Evolutionary conservation across 2,329 filamentous ascomycete genomes (phyloP), one percentile per base, ranked within the genome.

Genomic region (Gremmenia infestans): DNA sequence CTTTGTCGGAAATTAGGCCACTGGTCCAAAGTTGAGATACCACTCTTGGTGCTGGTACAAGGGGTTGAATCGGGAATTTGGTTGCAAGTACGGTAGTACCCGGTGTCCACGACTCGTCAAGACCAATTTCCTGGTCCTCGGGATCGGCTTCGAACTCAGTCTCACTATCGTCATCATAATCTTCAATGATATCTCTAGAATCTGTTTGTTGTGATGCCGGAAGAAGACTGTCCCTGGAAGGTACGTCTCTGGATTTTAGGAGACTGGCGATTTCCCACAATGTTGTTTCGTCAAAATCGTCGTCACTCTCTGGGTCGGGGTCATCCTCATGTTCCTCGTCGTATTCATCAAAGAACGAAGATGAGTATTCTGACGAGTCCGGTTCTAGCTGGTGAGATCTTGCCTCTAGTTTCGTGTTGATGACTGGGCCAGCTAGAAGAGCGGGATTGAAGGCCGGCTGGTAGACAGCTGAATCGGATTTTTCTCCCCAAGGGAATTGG

Each of bases 401-500:
- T 22, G 64, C 64, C 40, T 67, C 60, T 14, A 66, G 56, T 12
- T 46, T 62, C n/a, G 63, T 39, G 36, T 62, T 65, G 15, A 66
- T 48, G 6, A 59, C 48, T 53, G 61, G 60, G 15, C 53, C 58
- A 12, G 62, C 40, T 2, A 60, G 50, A 14, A 65, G 48, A 37
- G 48, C 49, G 47, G 61, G 56, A n/a, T 63, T 61, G 46, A 71
- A 53, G 70, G 68, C 60, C 73, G 74, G 53, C 78, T 67, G 28
- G 70, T 78, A 67, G 6, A 68, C 57, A 9, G 78, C 78, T 52
- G 75, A 76, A 67, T 85, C 82, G 19, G 82, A 86, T 63, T 72
- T 79, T 70, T 86, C 82, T 14, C 83, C 83, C 81, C 82, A 86
- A 2, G 83, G 81, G 61, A 86, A 86, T 63, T 84, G 81, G 72